phyloP scores from a whole-genome alignment of 2,329 filamentous ascomycete species.

The Claviceps paspali region DNA sequence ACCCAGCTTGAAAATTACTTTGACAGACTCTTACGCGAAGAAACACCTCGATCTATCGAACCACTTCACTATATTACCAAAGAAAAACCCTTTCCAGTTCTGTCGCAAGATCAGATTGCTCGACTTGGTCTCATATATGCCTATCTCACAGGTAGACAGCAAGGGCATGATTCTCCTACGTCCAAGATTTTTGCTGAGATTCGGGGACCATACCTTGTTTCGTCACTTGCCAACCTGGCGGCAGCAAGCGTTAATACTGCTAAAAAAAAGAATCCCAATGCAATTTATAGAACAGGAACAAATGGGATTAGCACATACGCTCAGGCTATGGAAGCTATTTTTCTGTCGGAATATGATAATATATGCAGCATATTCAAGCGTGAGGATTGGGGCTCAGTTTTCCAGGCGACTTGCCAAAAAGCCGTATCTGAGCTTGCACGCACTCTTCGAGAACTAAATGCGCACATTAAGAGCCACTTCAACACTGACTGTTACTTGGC shows the following conservation, averaged over 20 bases:
- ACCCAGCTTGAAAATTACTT: conserved; percentile 76
- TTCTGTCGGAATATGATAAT: conserved; percentile 79
- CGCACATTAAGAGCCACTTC: conserved; percentile 73
- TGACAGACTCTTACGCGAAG: conserved; percentile 55
- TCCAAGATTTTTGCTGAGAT: conserved; percentile 74
- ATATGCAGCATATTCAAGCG: conserved; percentile 74
- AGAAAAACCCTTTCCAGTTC: conserved; percentile 65
- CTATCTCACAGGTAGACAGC: conserved; percentile 51
- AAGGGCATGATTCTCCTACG: conserved; percentile 50
- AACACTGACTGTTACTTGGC: conserved; percentile 87
- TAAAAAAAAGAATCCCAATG: conserved; percentile 67
- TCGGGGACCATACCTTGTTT: conserved; percentile 71
- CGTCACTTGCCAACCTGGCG: conserved; percentile 71
- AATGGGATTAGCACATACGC: conserved; percentile 88
- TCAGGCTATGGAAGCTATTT: conserved; percentile 72
- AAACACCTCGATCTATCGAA: conserved; percentile 69
- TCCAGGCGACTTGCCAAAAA: conserved; percentile 63
- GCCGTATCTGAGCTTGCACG: conserved; percentile 70
- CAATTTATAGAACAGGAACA: conserved; percentile 73
- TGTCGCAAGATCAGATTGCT: conserved; percentile 62
- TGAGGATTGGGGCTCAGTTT: conserved; percentile 69
- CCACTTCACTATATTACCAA: conserved; percentile 90
- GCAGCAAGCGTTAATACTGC: conserved; percentile 72
- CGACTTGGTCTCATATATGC: conserved; percentile 65
- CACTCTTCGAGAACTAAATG: conserved; percentile 77